A percentile compares a stretch with the other conserved stretches of the same genome.
These are phyloP conservation scores for Heritiera fomes DNA, from an alignment of 345 rosid species.

Conservation along the genomic window DNA sequence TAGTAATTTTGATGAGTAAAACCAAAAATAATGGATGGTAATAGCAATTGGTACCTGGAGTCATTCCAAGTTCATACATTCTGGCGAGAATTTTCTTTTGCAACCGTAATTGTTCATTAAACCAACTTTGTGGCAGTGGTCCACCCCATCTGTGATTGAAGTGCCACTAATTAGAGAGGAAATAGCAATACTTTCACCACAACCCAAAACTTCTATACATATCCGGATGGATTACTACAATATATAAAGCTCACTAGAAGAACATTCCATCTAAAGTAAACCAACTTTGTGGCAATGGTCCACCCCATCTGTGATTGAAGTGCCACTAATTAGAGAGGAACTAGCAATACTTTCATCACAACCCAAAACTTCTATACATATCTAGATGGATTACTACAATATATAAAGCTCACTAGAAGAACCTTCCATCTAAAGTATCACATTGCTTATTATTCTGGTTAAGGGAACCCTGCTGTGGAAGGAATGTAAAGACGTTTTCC, in stretches of 20 bases:
- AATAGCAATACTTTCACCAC: conserved; percentile 3
- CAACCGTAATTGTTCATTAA: conserved; percentile 51
- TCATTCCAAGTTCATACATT: conserved; percentile 76
- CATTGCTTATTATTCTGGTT: too few species aligned
- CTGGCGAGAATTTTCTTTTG: conserved; percentile 65
- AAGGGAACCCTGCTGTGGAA: not conserved
- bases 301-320: too few species aligned
- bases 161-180: not conserved
- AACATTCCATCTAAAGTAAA: conserved; percentile 14
- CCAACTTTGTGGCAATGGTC: too few species aligned
- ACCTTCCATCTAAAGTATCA: conserved; percentile 16
- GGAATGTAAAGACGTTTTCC: not conserved
- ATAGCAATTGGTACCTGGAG: conserved; percentile 48
- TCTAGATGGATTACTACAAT: not conserved
- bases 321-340: not conserved
- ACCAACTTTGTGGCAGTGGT: conserved; percentile 71
- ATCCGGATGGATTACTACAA: not conserved
- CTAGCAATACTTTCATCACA: not conserved
- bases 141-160: conserved; percentile 66
- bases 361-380: not conserved
- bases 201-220: not conserved
- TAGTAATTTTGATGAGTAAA: not conserved
- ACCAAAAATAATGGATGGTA: conserved; percentile 3
- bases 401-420: conserved; percentile 13
- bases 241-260: conserved; percentile 6